Base-by-base conservation (phyloP, 345 rosid species). In the Salix viminalis region DNA sequence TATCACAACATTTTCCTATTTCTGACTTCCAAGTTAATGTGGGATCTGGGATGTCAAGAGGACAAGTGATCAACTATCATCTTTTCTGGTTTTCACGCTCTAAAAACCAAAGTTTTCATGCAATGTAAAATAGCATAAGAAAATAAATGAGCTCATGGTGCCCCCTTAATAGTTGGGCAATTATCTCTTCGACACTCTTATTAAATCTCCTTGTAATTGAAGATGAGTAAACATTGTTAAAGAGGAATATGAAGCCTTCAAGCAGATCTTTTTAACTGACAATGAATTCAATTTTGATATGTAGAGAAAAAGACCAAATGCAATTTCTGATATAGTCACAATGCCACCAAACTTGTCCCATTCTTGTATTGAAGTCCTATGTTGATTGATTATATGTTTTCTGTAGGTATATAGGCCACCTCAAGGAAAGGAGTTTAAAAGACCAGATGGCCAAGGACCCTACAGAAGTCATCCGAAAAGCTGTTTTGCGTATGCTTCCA, bases 401-500 rank as follows among this genome's bases (percentile, higher is more conserved):
- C 56, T 65, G 28, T 83, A 94, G 99, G 65, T 96, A 94, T 83
- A 68, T 91, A 24, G 99, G 99, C 72, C 85, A 94, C 88, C 92
- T 96, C 26, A 94, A 96, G 80, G 94, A 96, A 85, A 93, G 99
- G 83, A 94, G 85, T 83, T 87, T 96, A 23, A 96, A 91, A 83
- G 98, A 96, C 74, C 98, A 92, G 87, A 82, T 94, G 89, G 91
- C 92, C 52, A 94, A 91, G 84, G 98, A 96, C 84, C 96, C 98
- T 54, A 91, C 99, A 14, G 99, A 96, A 87, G 99, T 91, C 82
- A 90, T 96, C 44, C 98, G 97, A 73, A 96, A 96, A 85, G 98
- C 99, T 79, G 94, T 96, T 74, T 75, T 93, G 36, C 98, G 97
- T 52, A 96, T 94, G 99, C 98, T 96, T 79, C 99, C 98, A 9